Conservation (phyloP, 768 basidiomycete genomes). For the Russula abietina region DNA sequence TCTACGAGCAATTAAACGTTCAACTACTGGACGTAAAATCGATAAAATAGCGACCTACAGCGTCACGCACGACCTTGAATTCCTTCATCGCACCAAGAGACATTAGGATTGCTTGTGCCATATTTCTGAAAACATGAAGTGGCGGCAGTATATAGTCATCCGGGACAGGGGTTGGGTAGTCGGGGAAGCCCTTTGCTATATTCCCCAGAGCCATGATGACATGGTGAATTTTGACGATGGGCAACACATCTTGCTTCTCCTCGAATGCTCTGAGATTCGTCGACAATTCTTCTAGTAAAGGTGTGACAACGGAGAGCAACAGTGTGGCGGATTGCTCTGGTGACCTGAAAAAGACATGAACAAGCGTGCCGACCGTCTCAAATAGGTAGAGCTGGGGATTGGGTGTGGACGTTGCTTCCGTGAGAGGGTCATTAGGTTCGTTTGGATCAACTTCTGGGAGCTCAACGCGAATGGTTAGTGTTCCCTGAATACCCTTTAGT, state of each 20-base stretch:
- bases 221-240: constrained; percentile 88
- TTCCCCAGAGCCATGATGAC: constrained; percentile 91
- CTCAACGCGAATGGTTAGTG: constrained; percentile 67
- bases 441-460: constrained; percentile 72
- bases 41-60: constrained; percentile 48
- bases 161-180: constrained; percentile 66
- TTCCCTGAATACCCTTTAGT: constrained; percentile 67
- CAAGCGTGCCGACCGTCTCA: constrained; percentile 82
- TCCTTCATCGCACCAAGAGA: constrained; percentile 84
- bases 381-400: constrained; percentile 92
- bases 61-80: constrained; percentile 83
- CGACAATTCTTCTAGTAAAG: constrained; percentile 70
- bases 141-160: constrained; percentile 65
- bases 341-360: constrained; percentile 63
- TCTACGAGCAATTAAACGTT: constrained; percentile 40
- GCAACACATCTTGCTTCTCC: constrained; percentile 57
- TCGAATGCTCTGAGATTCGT: constrained; percentile 49
- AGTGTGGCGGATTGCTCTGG: constrained; percentile 63
- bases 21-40: neutral
- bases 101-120: constrained; percentile 81
- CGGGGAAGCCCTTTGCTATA: constrained; percentile 94
- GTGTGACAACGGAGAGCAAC: constrained; percentile 72
- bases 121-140: constrained; percentile 72
- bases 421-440: constrained; percentile 56
- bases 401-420: constrained; percentile 74